Conservation (phyloP, 345 rosid species). For the Angophora floribunda region DNA sequence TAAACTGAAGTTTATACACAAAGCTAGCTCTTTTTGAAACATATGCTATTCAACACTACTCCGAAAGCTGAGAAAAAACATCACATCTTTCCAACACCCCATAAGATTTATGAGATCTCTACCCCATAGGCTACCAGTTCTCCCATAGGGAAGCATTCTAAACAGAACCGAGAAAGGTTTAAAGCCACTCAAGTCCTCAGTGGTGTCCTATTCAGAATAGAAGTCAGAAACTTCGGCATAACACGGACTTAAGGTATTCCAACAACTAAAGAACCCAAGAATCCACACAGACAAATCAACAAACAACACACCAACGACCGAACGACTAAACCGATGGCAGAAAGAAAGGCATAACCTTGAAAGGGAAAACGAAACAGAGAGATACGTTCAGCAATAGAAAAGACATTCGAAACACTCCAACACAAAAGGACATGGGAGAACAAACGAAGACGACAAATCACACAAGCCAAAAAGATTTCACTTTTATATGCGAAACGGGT, state of each 20-base stretch:
- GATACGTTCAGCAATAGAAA: not conserved
- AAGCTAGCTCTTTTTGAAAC: not conserved
- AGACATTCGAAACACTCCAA: not conserved
- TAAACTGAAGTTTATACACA: not conserved
- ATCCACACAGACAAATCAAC: not conserved
- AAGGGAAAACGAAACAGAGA: not conserved
- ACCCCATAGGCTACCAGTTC: not conserved
- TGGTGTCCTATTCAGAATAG: not conserved
- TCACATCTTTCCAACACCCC: not conserved
- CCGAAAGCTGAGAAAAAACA: not conserved
- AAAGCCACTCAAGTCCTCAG: not conserved
- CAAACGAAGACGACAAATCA: not conserved
- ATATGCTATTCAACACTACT: not conserved
- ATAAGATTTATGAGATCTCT: not conserved
- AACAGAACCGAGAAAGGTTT: not conserved
- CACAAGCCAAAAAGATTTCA: not conserved
- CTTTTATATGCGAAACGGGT: not conserved
- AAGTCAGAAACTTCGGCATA: not conserved
- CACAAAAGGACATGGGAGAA: not conserved
- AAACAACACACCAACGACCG: not conserved
- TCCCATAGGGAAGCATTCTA: not conserved
- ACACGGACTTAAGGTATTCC: not conserved
- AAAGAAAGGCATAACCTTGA: not conserved
- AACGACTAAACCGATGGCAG: not conserved
- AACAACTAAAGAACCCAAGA: not conserved